Percentiles rank a stretch among this genome's conserved stretches.
These are phyloP conservation scores for Carex arenaria DNA, from an alignment of 202 grass and related monocot species.

Conservation along the genomic window DNA sequence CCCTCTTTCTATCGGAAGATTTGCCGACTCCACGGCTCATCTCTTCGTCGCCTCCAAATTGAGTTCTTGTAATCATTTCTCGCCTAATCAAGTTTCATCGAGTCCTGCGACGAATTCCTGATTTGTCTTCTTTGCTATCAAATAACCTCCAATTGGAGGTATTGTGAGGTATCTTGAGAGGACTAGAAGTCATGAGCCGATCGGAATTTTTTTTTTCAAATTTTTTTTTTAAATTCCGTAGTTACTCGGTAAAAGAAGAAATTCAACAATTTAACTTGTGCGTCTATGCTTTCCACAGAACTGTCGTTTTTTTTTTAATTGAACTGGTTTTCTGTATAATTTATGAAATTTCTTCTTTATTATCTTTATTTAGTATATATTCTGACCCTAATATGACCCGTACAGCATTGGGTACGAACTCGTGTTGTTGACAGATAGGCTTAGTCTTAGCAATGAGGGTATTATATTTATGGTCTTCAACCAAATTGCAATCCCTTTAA, in stretches of 20 bases:
- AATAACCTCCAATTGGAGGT: background rate
- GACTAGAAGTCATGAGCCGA: background rate
- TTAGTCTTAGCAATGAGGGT: background rate
- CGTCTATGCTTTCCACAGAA: background rate
- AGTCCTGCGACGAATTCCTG: background rate
- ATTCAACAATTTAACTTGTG: background rate
- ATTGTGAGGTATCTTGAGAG: background rate
- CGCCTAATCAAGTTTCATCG: background rate
- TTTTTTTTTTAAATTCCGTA: background rate
- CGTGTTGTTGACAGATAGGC: background rate
- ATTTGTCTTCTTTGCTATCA: background rate
- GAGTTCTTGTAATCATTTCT: background rate
- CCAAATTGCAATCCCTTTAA: background rate
- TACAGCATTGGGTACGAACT: too few relatives aligned
- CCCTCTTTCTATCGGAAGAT: background rate
- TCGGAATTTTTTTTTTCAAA: background rate
- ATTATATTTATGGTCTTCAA: background rate
- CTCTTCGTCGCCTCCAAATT: background rate
- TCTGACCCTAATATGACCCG: background rate
- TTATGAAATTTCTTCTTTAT: background rate
- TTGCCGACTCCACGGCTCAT: background rate
- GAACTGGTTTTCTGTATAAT: background rate
- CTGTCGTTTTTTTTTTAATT: background rate
- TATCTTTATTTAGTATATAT: background rate
- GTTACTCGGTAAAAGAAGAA: background rate